Evolutionary conservation across 1,139 yeast species (phyloP).

Genomic region (Sugiyamaella pinicola): DNA sequence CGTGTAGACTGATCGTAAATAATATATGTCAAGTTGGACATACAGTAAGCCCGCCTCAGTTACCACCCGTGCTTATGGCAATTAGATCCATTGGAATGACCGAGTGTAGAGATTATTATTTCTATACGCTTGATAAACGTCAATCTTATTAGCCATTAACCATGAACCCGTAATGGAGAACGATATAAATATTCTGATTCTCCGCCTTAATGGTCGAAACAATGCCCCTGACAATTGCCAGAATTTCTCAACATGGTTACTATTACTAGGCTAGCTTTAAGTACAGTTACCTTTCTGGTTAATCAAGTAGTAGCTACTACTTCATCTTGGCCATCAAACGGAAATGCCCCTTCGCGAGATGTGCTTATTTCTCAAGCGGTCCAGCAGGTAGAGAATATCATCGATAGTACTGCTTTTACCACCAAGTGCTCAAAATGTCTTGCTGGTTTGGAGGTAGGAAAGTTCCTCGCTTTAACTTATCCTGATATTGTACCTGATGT

Average conservation of each 20-base stretch:
- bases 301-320: background rate
- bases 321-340: constrained; percentile 14
- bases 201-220: background rate
- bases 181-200: background rate
- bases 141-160: no score
- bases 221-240: background rate
- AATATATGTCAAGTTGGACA: no score
- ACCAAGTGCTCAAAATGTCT: constrained; percentile 47
- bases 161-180: no score
- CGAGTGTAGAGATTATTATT: no score
- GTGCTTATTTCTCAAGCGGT: constrained; percentile 21
- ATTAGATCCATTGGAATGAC: no score
- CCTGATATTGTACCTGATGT: constrained; percentile 51
- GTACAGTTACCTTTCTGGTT: constrained; percentile 1
- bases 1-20: no score
- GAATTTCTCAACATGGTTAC: background rate
- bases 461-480: constrained; percentile 45
- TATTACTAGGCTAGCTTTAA: background rate
- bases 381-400: constrained; percentile 21
- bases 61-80: no score
- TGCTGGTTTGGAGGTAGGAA: constrained; percentile 48
- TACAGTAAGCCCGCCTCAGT: no score
- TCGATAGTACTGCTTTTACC: constrained; percentile 20
- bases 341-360: constrained; percentile 9
- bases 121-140: no score